Evolutionary conservation across 2,329 filamentous ascomycete genomes (phyloP).

Genomic region (Fusarium buharicum): DNA sequence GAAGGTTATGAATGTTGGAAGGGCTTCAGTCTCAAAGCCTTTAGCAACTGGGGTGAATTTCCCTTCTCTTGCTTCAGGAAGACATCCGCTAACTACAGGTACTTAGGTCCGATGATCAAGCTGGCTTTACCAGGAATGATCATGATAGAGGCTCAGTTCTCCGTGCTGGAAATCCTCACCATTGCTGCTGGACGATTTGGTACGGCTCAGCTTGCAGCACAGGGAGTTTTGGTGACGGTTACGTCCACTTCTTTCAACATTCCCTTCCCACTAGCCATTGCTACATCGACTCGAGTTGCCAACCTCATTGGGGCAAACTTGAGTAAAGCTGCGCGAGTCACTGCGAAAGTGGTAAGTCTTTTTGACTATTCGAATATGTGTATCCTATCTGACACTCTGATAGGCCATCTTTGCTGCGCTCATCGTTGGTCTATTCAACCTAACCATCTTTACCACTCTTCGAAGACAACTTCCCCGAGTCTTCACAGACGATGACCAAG

Average conservation of each 20-base stretch:
- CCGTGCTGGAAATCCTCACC: constrained; percentile 89
- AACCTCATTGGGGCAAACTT: constrained; percentile 88
- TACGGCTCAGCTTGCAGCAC: constrained; percentile 80
- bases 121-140: constrained; percentile 86
- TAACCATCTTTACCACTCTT: constrained; percentile 72
- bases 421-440: constrained; percentile 78
- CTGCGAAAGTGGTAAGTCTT: constrained; percentile 72
- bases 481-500: constrained; percentile 75
- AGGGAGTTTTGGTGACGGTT: constrained; percentile 82
- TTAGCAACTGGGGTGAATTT: constrained; percentile 70
- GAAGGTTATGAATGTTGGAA: constrained; percentile 82
- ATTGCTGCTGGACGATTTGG: constrained; percentile 80
- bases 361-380: not conserved
- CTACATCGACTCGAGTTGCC: constrained; percentile 84
- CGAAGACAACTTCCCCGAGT: constrained; percentile 77
- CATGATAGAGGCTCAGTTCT: constrained; percentile 91
- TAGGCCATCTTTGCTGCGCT: constrained; percentile 69
- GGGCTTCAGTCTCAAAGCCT: constrained; percentile 74
- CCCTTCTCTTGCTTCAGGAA: rapidly evolving
- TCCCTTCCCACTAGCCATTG: constrained; percentile 89
- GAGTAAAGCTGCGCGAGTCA: constrained; percentile 78
- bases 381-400: not conserved
- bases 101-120: constrained; percentile 73
- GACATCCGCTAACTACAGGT: not conserved
- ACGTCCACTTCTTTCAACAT: constrained; percentile 85